Evolutionary conservation across 345 rosid genomes (phyloP), one percentile per base, ranked within the genome.

Genomic region (Populus alba): DNA sequence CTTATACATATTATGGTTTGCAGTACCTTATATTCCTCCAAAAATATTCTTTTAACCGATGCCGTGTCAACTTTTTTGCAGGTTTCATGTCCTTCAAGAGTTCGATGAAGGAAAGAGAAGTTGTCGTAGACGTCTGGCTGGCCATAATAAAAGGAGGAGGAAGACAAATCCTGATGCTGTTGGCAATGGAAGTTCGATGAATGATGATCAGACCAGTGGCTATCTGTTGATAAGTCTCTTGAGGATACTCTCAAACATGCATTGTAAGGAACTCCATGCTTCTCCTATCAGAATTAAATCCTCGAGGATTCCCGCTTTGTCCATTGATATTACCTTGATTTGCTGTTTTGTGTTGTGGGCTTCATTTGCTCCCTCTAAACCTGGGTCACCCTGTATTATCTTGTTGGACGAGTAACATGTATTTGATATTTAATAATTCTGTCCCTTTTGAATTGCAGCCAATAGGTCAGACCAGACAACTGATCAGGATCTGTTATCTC

Each of bases 31-130:
- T n/a, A 71, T 27, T 61, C 16, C n/a, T 8, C 65, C 76, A 45
- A 15, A 7, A 35, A 12, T 35, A 29, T 16, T 37, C 49, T 37
- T 31, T 61, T 45, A 68, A 72, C 59, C 79, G 62, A 70, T 74
- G 41, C 70, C 25, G 69, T 66, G 61, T 61, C 74, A 10, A 70
- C 77, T 68, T 76, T 68, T 70, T 83, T 69, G 71, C 83, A 97
- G 99, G 91, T 97, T 97, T 84, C 99, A 97, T 85, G 90, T 86
- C 80, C 98, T 97, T 87, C 89, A 91, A 86, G 99, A 97, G 84
- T 97, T 97, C 82, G 98, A 97, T 84, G 99, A 97, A 83, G 99
- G 99, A 12, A 97, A 94, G 90, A 89, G 99, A 88, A 97, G 99
- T 77, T 97, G 99, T 76, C 94, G 99, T 43, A 90, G 98, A 79